A percentile compares a stretch with the other conserved stretches of the same genome.
phyloP scores from a whole-genome alignment of 352 stramenopile genomes.

The Salisapilia sapeloensis region DNA sequence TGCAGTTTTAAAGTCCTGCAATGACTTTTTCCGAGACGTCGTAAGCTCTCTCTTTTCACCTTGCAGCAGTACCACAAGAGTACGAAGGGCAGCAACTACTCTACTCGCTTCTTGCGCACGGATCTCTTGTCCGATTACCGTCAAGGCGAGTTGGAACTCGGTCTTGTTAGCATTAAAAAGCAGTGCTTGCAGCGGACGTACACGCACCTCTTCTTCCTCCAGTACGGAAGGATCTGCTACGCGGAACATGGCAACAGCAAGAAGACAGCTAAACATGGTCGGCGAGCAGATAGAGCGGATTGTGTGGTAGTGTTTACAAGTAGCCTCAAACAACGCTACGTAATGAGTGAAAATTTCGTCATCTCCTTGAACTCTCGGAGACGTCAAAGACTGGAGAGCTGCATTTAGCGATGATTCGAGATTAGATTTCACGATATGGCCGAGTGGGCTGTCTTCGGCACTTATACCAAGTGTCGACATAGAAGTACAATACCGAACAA shows the following conservation, averaged over 20 bases:
- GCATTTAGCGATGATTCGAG: not conserved
- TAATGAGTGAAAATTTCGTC: constrained; percentile 4
- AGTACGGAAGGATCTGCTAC: constrained; percentile 1
- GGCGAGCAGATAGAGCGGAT: constrained; percentile 24
- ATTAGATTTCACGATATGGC: not conserved
- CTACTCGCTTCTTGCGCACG: constrained; percentile 11
- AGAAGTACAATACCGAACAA: too few relatives aligned
- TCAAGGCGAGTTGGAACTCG: constrained; percentile 45
- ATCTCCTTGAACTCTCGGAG: constrained; percentile 2
- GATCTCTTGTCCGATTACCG: constrained; percentile 40
- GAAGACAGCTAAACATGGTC: constrained; percentile 40
- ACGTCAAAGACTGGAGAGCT: constrained; percentile 3
- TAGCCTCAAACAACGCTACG: constrained; percentile 24
- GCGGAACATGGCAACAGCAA: constrained; percentile 26
- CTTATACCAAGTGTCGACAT: too few relatives aligned
- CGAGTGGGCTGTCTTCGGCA: constrained; percentile 1
- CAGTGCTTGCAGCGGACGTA: constrained; percentile 16
- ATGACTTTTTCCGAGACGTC: constrained; percentile 16
- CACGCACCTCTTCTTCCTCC: not conserved
- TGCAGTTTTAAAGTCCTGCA: constrained; percentile 32
- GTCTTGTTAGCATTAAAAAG: constrained; percentile 44
- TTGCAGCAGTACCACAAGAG: constrained; percentile 29
- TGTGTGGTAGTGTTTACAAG: constrained; percentile 32
- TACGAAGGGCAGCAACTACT: constrained; percentile 32
- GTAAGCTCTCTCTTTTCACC: constrained; percentile 50